Evolutionary conservation across 257 asterid species (phyloP).

Genomic region (Ehretia macrophylla): DNA sequence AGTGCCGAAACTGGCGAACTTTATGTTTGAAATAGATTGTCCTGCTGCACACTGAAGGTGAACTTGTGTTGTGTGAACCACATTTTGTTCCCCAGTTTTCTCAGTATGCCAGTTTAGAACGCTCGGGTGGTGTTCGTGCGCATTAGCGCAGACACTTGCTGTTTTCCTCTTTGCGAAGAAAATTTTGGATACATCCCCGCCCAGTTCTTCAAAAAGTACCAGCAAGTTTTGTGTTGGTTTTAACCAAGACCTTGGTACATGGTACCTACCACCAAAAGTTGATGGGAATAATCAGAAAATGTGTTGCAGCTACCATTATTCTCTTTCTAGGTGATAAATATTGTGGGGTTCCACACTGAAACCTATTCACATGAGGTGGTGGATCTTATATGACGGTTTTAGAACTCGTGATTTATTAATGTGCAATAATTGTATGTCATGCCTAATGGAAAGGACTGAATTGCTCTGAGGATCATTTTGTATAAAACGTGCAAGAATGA

Average conservation of each 20-base stretch:
- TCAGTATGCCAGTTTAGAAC: constrained; percentile 32
- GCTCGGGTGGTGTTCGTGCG: constrained; percentile 26
- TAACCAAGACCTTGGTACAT: constrained; percentile 78
- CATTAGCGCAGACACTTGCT: constrained; percentile 18
- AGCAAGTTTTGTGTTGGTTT: constrained; percentile 46
- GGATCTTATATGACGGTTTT: too few species aligned
- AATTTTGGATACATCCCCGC: constrained; percentile 56
- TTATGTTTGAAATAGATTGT: constrained; percentile 41
- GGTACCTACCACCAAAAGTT: constrained; percentile 45
- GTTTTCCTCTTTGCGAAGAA: constrained; percentile 37
- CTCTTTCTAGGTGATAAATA: neutral
- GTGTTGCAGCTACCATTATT: neutral
- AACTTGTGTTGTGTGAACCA: constrained; percentile 36
- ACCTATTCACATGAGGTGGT: too few species aligned
- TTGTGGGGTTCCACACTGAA: too few species aligned
- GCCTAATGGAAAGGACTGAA: too few species aligned
- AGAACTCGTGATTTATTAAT: too few species aligned
- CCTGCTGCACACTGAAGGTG: constrained; percentile 42
- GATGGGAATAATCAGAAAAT: neutral
- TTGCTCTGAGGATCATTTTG: too few species aligned
- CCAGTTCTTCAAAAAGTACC: constrained; percentile 56
- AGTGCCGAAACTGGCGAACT: constrained; percentile 57
- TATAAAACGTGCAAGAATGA: too few species aligned
- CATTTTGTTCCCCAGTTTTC: constrained; percentile 14
- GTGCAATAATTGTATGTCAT: too few species aligned